Evolutionary conservation across 148 eudicot species (phyloP).

Genomic region (Rhododendron kiyosumense): DNA sequence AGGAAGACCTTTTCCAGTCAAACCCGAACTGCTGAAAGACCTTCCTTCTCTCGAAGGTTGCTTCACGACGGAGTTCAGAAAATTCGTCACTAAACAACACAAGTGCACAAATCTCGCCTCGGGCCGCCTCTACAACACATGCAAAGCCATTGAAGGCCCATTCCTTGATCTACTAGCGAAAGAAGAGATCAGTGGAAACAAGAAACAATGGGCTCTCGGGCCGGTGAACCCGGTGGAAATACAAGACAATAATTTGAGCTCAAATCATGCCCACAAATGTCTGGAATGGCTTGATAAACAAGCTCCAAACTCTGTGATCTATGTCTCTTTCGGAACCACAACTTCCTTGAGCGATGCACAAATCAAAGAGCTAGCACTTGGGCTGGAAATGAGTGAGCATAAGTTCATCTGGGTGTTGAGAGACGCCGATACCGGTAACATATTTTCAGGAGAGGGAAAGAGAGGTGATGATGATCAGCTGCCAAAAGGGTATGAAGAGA

Average conservation of each 20-base stretch:
- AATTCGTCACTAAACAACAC: constrained; percentile 4
- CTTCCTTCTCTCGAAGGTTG: constrained; percentile 21
- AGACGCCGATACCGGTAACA: constrained; percentile 17
- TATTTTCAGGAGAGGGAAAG: constrained; percentile 1
- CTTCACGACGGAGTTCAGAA: constrained; percentile 8
- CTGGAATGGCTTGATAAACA: constrained; percentile 17
- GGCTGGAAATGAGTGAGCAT: constrained; percentile 12
- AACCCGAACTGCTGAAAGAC: neutral
- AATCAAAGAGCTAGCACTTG: constrained; percentile 10
- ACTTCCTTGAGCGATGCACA: constrained; percentile 8
- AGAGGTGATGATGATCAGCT: constrained; percentile 6
- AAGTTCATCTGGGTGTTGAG: constrained; percentile 18
- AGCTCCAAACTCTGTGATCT: constrained; percentile 10
- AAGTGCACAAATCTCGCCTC: constrained; percentile 7
- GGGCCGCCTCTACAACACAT: constrained; percentile 14
- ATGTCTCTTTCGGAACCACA: constrained; percentile 17
- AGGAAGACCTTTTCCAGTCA: constrained; percentile 12
- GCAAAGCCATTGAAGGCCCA: constrained; percentile 10
- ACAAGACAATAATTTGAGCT: neutral
- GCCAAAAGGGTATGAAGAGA: constrained; percentile 13
- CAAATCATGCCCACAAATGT: neutral
- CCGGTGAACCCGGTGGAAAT: constrained; percentile 11
- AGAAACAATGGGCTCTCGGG: constrained; percentile 21
- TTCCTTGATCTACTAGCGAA: constrained; percentile 14
- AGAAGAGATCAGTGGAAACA: constrained; percentile 11